A percentile compares a stretch with the other conserved stretches of the same genome.
These are phyloP conservation scores for Coemansia sp. DNA, from an alignment of 192 early-diverging fungal genomes.

Conservation along the genomic window DNA sequence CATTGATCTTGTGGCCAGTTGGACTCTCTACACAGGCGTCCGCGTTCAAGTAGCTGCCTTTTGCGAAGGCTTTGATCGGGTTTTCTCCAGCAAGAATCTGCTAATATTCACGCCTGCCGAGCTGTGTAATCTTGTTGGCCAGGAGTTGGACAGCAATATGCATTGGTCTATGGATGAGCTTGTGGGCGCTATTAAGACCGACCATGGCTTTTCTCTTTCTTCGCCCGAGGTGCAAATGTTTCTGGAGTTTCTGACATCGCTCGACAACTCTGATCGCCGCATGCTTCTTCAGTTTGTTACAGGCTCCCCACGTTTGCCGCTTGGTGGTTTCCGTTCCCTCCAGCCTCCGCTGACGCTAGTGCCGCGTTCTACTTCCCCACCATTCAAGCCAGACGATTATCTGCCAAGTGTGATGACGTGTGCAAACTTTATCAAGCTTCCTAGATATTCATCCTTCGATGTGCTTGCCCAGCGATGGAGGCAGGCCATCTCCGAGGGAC, in stretches of 20 bases:
- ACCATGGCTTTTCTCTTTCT: slow-evolving; percentile 78
- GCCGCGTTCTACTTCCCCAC: slow-evolving; percentile 68
- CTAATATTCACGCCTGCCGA: slow-evolving; percentile 71
- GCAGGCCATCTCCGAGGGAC: slow-evolving; percentile 80
- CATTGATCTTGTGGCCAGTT: slow-evolving; percentile 62
- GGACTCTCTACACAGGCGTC: slow-evolving; percentile 67
- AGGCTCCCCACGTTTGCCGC: slow-evolving; percentile 82
- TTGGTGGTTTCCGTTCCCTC: slow-evolving; percentile 84
- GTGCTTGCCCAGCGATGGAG: slow-evolving; percentile 65
- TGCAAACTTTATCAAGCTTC: slow-evolving; percentile 91
- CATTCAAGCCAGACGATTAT: slow-evolving; percentile 69
- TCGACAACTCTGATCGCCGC: slow-evolving; percentile 63
- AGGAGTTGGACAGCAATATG: slow-evolving; percentile 63
- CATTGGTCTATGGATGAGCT: slow-evolving; percentile 71
- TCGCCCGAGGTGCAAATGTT: slow-evolving; percentile 68
- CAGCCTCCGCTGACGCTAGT: slow-evolving; percentile 85
- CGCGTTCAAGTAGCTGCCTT: slow-evolving; percentile 73
- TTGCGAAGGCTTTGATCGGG: slow-evolving; percentile 71
- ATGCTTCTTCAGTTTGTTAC: slow-evolving; percentile 85
- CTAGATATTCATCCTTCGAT: slow-evolving; percentile 69
- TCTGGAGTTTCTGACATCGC: slow-evolving; percentile 65
- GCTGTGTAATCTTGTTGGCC: slow-evolving; percentile 67
- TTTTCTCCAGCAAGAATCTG: slow-evolving; percentile 74
- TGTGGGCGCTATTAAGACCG: slow-evolving; percentile 69
- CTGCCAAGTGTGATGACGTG: slow-evolving; percentile 97